Evolutionary conservation across 2,329 filamentous ascomycete species (phyloP).

Genomic region (Fusarium sambucinum): DNA sequence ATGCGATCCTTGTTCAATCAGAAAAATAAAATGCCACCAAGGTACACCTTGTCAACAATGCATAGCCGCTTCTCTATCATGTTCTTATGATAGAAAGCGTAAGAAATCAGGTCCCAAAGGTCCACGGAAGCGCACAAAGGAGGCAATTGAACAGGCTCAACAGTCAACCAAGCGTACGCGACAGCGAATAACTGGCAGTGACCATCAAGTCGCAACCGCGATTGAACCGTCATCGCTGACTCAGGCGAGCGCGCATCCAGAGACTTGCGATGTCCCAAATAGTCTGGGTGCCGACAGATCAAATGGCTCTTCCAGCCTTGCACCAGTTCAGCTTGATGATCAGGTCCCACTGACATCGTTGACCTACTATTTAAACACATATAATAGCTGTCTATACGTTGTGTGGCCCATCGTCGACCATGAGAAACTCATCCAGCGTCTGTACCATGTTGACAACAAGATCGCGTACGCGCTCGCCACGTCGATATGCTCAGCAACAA

Average conservation of each 20-base stretch:
- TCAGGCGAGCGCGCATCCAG: neutral
- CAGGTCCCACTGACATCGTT: conserved; percentile 12
- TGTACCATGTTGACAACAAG: conserved; percentile 1
- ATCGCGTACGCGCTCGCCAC: conserved; percentile 23
- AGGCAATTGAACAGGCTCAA: conserved; percentile 21
- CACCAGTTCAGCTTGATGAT: neutral
- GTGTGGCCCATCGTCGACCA: conserved; percentile 23
- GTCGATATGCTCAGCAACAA: conserved; percentile 23
- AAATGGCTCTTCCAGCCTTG: neutral
- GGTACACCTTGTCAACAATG: conserved; percentile 14
- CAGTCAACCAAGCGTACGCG: neutral
- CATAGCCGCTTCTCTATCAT: conserved; percentile 1
- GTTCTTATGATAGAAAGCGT: conserved; percentile 26
- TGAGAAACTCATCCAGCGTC: neutral
- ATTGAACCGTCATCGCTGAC: neutral
- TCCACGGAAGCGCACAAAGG: conserved; percentile 28
- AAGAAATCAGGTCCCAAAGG: conserved; percentile 30
- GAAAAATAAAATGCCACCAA: conserved; percentile 18
- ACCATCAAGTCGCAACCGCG: neutral
- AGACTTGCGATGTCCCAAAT: neutral
- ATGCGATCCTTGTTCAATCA: conserved; percentile 21
- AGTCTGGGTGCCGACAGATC: neutral
- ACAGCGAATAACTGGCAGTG: neutral
- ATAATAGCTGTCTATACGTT: conserved; percentile 7
- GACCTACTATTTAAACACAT: conserved; percentile 21